phyloP scores from a whole-genome alignment of 108 stramenopile genomes.

The Pseudonitzschia multiseries region DNA sequence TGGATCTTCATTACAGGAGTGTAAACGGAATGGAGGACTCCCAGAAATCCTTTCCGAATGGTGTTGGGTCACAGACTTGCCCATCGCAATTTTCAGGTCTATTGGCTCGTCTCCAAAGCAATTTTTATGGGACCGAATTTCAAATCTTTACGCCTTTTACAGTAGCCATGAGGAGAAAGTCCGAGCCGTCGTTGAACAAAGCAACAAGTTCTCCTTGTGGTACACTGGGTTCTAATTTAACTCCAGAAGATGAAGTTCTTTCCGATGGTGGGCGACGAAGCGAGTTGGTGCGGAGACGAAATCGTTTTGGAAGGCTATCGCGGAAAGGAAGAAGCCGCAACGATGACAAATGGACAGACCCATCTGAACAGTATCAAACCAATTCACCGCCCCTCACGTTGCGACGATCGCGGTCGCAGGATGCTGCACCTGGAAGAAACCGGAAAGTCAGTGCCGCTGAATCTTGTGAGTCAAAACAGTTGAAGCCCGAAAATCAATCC shows the following conservation, averaged over 20 bases:
- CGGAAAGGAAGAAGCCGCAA: conserved; percentile 9
- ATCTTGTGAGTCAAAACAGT: conserved; percentile 21
- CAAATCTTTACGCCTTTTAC: conserved; percentile 60
- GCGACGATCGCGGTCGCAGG: conserved; percentile 27
- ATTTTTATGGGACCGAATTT: conserved; percentile 87
- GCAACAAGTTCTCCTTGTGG: neutral
- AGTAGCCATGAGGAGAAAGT: neutral
- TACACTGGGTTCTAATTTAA: neutral
- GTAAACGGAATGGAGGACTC: conserved; percentile 33
- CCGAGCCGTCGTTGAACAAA: neutral
- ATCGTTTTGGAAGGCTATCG: conserved; percentile 17
- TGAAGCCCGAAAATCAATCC: conserved; percentile 1
- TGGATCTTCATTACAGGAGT: conserved; percentile 57
- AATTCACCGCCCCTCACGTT: neutral
- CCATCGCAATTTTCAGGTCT: conserved; percentile 19
- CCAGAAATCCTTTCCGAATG: conserved; percentile 14
- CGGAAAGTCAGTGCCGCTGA: conserved; percentile 64
- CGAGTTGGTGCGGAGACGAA: conserved; percentile 23
- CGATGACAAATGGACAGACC: neutral
- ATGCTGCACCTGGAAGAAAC: conserved; percentile 17
- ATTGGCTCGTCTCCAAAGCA: conserved; percentile 76
- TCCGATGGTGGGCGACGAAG: conserved; percentile 34
- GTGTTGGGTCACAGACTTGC: conserved; percentile 1
- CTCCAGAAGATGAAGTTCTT: conserved; percentile 34
- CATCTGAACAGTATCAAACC: neutral